Evolutionary conservation across 2,329 filamentous ascomycete species (phyloP), one percentile per base, ranked within the genome.

Genomic region (Aspergillus hiratsukae): DNA sequence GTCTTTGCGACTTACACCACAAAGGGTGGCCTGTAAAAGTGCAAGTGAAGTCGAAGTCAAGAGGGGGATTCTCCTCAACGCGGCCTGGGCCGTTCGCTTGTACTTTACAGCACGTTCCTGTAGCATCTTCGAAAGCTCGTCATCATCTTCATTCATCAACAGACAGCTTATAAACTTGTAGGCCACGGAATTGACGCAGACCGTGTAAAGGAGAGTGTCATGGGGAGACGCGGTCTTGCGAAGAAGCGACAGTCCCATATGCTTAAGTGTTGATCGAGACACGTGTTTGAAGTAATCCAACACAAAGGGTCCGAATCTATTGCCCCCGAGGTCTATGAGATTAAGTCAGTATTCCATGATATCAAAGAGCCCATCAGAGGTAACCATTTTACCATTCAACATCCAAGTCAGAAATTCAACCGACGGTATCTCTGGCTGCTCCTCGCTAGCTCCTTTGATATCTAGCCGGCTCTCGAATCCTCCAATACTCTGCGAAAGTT

Each of bases 151-250:
- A 17, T 21, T 48, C 3, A 41, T 29, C 1, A 59, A n/a, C 2
- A 56, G 48, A 1, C 62, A 61, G 9, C n/a, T 61, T 2, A 65
- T 53, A n/a, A 66, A 66, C 25, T 65, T 64, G 19, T 61, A 62
- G 6, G 64, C 64, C 3, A 59, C 31, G 4, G 58, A 46, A 46
- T 63, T 61, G 29, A 64, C 49, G 48, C 64, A 66, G 35, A 65
- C 55, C 2, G 62, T 64, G 45, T 59, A 63, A 7, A 66, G 55
- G 3, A 55, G 46, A 0, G 48, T 51, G 25, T 62, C 61, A 4
- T 49, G 21, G 3, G 46, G 21, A 4, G 59, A 56, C 9, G 51
- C 43, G 19, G 52, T 52, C 19, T 54, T 58, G 2, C 46, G 51
- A 23, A 65, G 23, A 3, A 66, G 53, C 2, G 56, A 45, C 17